phyloP scores from a whole-genome alignment of 345 rosid species.

The Citrus maxima region DNA sequence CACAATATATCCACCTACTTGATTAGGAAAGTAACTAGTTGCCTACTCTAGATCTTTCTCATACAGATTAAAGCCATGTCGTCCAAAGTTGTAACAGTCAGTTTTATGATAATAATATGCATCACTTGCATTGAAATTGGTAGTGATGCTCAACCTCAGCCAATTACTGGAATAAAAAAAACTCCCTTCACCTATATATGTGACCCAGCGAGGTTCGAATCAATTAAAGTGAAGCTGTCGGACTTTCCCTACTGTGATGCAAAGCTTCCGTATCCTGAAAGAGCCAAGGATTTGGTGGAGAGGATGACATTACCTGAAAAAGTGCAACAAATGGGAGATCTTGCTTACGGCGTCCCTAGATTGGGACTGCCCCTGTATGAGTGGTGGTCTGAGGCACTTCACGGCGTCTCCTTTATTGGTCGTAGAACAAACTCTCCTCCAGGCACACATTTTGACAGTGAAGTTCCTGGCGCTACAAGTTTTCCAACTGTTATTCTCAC shows the following conservation, averaged over 20 bases:
- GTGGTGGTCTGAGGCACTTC: constrained; percentile 58
- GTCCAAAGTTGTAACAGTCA: too few relatives aligned
- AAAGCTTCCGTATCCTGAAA: constrained; percentile 19
- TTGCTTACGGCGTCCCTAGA: constrained; percentile 22
- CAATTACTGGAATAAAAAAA: too few relatives aligned
- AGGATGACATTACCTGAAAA: constrained; percentile 34
- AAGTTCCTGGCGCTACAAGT: constrained; percentile 39
- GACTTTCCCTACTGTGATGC: constrained; percentile 19
- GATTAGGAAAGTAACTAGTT: too few relatives aligned
- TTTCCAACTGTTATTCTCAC: constrained; percentile 40
- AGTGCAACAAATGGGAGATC: constrained; percentile 27
- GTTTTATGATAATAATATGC: too few relatives aligned
- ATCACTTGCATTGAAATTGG: too few relatives aligned
- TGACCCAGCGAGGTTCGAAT: too few relatives aligned
- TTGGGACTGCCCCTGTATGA: constrained; percentile 35
- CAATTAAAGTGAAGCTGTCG: too few relatives aligned
- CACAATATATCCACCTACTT: too few relatives aligned
- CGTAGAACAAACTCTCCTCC: neutral
- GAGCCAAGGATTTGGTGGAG: constrained; percentile 36
- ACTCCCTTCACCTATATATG: too few relatives aligned
- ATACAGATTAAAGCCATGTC: too few relatives aligned
- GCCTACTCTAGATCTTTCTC: too few relatives aligned
- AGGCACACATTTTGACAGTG: constrained; percentile 25
- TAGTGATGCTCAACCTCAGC: too few relatives aligned
- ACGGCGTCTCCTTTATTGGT: constrained; percentile 42